Evolutionary conservation across 2,329 filamentous ascomycete species (phyloP), one percentile per base, ranked within the genome.

Genomic region (Fusarium scirpi): DNA sequence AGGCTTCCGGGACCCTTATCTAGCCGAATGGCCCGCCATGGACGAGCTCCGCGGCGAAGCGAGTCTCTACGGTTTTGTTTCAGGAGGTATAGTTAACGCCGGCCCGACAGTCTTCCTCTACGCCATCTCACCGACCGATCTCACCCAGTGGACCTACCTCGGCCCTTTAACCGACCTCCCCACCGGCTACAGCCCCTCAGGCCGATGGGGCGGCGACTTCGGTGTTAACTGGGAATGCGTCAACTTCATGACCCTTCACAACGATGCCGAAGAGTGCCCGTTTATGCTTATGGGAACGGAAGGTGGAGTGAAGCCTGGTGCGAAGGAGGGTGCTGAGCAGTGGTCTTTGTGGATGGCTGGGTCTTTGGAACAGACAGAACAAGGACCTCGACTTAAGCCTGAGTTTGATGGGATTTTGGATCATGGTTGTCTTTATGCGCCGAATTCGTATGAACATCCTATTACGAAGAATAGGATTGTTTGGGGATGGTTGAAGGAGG

Each of bases 191-290:
- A 74, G 75, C 74, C 80, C 63, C 1, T 66, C 70, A 0, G 82
- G 82, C 1, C 75, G 78, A 48, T 87, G 85, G 84, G 82, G 80
- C 1, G 83, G 85, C 5, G 83, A 86, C 46, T 78, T 85, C 13
- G 85, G 85, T 0, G 77, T 82, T 12, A 87, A 87, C 54, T 86
- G 84, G 84, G 85, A 87, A 66, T 83, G 83, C 12, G 81, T 79
- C 24, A 86, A 84, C 67, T 80, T 86, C 47, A 75, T 83, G 67
- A 82, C 81, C 0, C 74, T 86, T 18, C 69, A 60, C 2, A 79
- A 82, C 18, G 70, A 67, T 6, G 47, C 40, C 5, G 60, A 76
- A 3, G 72, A 78, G 12, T 13, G 75, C 72, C 41, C 84, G 32
- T 83, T 86, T 53, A 65, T 85, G 24, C 76, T 85, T 1, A 80